These are phyloP conservation scores for Turritis glabra DNA, from an alignment of 345 rosid genomes.

Conservation along the genomic window DNA sequence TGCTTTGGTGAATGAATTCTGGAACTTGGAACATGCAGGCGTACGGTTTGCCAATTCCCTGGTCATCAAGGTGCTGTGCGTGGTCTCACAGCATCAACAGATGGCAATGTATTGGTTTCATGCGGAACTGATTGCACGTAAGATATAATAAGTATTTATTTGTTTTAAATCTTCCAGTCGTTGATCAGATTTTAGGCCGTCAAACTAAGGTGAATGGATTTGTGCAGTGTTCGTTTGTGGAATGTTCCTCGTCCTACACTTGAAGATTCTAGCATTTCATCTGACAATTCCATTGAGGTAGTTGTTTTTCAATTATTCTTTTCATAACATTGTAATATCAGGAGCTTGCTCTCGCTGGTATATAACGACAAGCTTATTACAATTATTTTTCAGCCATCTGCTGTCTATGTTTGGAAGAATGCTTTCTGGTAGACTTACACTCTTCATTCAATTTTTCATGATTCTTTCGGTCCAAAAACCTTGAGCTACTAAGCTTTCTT, in stretches of 20 bases:
- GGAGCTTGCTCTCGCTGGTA: not conserved
- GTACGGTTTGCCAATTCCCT: slow-evolving; percentile 84
- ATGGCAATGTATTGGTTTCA: slow-evolving; percentile 76
- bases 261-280: slow-evolving; percentile 48
- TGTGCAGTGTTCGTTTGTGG: slow-evolving; percentile 90
- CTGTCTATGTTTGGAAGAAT: slow-evolving; percentile 74
- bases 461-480: not conserved
- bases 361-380: slow-evolving; percentile 25
- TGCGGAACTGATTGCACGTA: slow-evolving; percentile 96
- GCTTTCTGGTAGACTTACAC: slow-evolving; percentile 65
- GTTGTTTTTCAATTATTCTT: slow-evolving; percentile 4
- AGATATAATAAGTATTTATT: slow-evolving; percentile 18
- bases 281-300: slow-evolving; percentile 57
- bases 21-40: slow-evolving; percentile 49
- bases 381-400: slow-evolving; percentile 57
- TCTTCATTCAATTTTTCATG: slow-evolving; percentile 13
- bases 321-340: not conserved
- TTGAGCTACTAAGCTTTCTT: slow-evolving; percentile 1
- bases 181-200: not conserved
- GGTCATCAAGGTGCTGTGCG: slow-evolving; percentile 95
- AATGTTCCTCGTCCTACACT: slow-evolving; percentile 74
- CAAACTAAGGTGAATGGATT: slow-evolving; percentile 5
- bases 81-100: slow-evolving; percentile 87
- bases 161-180: not conserved
- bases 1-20: slow-evolving; percentile 8